Conservation (phyloP, 306 rosid species). For the Datisca glomerata region DNA sequence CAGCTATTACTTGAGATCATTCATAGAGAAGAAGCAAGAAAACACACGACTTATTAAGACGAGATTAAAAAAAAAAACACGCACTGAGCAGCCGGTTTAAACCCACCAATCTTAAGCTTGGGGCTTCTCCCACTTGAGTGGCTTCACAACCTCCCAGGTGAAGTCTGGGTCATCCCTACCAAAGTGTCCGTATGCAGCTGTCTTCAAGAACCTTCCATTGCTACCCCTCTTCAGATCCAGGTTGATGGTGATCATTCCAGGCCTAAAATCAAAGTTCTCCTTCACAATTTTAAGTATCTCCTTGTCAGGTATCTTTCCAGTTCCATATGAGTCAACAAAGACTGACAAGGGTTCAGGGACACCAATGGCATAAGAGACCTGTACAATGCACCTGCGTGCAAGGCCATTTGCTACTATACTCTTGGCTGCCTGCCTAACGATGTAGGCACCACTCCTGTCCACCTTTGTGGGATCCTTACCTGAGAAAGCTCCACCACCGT, state of each 20-base stretch:
- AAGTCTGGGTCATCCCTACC: slow-evolving; percentile 97
- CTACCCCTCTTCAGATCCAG: slow-evolving; percentile 95
- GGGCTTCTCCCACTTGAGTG: slow-evolving; percentile 96
- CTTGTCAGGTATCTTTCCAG: slow-evolving; percentile 91
- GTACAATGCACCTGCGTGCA: slow-evolving; percentile 91
- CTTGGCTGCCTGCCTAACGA: slow-evolving; percentile 97
- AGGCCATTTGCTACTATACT: slow-evolving; percentile 86
- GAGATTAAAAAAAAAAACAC: slow-evolving; percentile 14
- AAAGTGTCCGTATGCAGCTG: slow-evolving; percentile 98
- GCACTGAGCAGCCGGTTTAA: background rate
- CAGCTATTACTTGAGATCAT: slow-evolving; percentile 16
- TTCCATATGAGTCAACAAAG: slow-evolving; percentile 68
- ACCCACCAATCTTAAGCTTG: slow-evolving; percentile 30
- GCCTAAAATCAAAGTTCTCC: slow-evolving; percentile 93
- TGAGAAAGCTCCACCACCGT: slow-evolving; percentile 99
- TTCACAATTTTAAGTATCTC: slow-evolving; percentile 85
- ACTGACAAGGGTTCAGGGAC: slow-evolving; percentile 95
- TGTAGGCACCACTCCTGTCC: slow-evolving; percentile 97
- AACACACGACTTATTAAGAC: slow-evolving; percentile 44
- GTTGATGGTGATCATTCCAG: slow-evolving; percentile 95
- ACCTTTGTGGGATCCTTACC: slow-evolving; percentile 99
- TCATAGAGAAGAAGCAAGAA: slow-evolving; percentile 13
- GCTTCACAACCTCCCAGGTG: slow-evolving; percentile 99
- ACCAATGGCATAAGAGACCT: slow-evolving; percentile 96
- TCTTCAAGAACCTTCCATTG: slow-evolving; percentile 69